Base-by-base conservation (phyloP, 2,329 filamentous ascomycete species). In the Aureobasidium sp. region DNA sequence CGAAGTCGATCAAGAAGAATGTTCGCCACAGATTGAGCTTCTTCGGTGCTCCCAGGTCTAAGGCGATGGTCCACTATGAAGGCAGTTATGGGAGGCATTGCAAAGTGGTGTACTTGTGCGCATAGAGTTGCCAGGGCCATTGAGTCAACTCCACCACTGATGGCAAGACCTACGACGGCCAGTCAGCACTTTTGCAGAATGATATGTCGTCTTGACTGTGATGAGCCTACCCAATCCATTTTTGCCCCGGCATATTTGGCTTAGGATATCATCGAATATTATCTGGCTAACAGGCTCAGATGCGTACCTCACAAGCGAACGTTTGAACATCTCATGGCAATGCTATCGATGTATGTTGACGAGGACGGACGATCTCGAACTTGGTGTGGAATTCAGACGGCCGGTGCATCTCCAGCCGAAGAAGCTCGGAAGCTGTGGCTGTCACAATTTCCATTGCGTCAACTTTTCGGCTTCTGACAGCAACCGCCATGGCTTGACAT, bases 61-160 rank as follows among this genome's bases (percentile, higher is more conserved):
- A 80, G 76, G 64, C 78, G 77, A 68, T 87, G 85, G 66, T 87
- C 83, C 14, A 87, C 81, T 39, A 87, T 81, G 67, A 86, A 84
- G 0, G 79, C 84, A 48, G 78, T 79, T 22, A 82, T 76, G 15
- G 71, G 49, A 62, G 68, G 52, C 20, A 7, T 42, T 11, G 6
- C 45, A 3, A 52, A n/a, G 20, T 9, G 17, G 20, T 37, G 39
- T 51, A 68, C 67, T 49, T 78, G 74, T 53, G 79, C 81, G 71
- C 89, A 90, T 39, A 97, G 81, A 64, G 80, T 86, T 61, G 91
- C 91, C 64, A 99, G 79, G 31, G 93, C 93, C 92, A 97, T 99
- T n/a, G 93, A 97, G 74, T 99, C 94, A 42, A 94, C 89, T 8
- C 94, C 94, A 27, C 94, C 94, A 70, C 92, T 97, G 64, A 97